Conservation (phyloP, 169 alveolate genomes). For the Plasmodium relictum region DNA sequence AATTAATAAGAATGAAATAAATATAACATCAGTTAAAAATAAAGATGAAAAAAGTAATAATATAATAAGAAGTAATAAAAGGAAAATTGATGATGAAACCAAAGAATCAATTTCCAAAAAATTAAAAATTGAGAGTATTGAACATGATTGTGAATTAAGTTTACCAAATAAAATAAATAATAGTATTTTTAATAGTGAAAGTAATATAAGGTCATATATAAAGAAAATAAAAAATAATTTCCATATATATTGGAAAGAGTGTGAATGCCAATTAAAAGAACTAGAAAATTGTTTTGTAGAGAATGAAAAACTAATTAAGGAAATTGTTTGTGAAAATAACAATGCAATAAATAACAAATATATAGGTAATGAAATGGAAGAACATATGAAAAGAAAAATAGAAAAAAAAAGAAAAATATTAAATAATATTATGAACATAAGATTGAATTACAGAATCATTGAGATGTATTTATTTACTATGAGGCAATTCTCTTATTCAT, state of each 20-base stretch:
- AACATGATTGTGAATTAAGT: conserved; percentile 34
- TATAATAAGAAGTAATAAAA: conserved; percentile 32
- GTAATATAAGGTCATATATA: conserved; percentile 35
- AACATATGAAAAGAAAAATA: conserved; percentile 2
- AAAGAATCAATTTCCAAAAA: conserved; percentile 20
- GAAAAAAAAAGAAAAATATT: conserved; percentile 69
- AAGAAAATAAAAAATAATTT: conserved; percentile 49
- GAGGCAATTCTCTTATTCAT: conserved; percentile 54
- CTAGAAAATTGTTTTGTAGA: conserved; percentile 38
- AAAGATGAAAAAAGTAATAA: conserved; percentile 41
- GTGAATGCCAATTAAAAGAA: conserved; percentile 57
- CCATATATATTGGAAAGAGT: conserved; percentile 47
- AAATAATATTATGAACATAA: conserved; percentile 59
- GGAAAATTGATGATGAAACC: conserved; percentile 24
- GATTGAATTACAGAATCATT: conserved; percentile 48
- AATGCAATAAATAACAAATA: neutral
- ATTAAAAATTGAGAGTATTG: conserved; percentile 21
- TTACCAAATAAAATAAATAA: conserved; percentile 35
- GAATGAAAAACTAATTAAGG: conserved; percentile 66
- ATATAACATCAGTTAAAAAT: conserved; percentile 8
- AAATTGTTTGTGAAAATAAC: conserved; percentile 67
- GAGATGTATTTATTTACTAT: conserved; percentile 74
- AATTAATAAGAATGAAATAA: conserved; percentile 16
- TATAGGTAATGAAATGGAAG: neutral
- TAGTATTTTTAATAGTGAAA: conserved; percentile 36